Evolutionary conservation across 306 rosid species (phyloP).

Genomic region (Acacia acuminata): DNA sequence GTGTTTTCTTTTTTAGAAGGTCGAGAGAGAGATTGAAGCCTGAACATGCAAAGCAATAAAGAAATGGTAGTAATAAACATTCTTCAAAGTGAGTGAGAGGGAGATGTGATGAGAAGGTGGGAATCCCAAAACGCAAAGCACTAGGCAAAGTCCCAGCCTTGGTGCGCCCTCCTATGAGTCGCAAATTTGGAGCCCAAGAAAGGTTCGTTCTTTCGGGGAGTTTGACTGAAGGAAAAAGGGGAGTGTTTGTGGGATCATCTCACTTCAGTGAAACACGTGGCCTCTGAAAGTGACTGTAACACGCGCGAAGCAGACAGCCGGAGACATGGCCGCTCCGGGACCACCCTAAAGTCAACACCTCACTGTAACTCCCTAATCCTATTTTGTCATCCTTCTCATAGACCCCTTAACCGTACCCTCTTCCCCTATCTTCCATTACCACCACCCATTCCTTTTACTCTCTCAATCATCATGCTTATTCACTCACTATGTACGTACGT

Average conservation of each 20-base stretch:
- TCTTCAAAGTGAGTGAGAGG: not conserved
- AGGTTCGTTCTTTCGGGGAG: not conserved
- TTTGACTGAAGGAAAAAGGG: constrained; percentile 31
- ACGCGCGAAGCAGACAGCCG: constrained; percentile 48
- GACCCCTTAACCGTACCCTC: not conserved
- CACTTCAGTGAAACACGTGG: constrained; percentile 26
- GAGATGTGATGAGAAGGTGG: not conserved
- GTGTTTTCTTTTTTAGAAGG: not conserved
- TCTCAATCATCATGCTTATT: not conserved
- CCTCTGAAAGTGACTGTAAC: constrained; percentile 39
- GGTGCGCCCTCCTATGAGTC: not conserved
- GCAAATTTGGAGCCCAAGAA: constrained; percentile 36
- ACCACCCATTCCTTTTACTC: not conserved
- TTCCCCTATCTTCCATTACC: not conserved
- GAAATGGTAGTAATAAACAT: not conserved
- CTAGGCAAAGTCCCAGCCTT: not conserved
- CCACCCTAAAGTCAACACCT: constrained; percentile 35
- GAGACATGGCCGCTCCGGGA: constrained; percentile 43
- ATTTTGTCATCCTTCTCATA: not conserved
- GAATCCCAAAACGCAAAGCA: not conserved
- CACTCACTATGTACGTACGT: not conserved
- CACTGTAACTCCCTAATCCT: not conserved
- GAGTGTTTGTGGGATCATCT: not conserved
- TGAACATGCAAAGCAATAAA: not conserved
- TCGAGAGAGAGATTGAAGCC: not conserved